A percentile compares a stretch with the other conserved stretches of the same genome.
These are phyloP conservation scores for Diaporthe sp. DNA, from an alignment of 2,329 filamentous ascomycete genomes.

Conservation along the genomic window DNA sequence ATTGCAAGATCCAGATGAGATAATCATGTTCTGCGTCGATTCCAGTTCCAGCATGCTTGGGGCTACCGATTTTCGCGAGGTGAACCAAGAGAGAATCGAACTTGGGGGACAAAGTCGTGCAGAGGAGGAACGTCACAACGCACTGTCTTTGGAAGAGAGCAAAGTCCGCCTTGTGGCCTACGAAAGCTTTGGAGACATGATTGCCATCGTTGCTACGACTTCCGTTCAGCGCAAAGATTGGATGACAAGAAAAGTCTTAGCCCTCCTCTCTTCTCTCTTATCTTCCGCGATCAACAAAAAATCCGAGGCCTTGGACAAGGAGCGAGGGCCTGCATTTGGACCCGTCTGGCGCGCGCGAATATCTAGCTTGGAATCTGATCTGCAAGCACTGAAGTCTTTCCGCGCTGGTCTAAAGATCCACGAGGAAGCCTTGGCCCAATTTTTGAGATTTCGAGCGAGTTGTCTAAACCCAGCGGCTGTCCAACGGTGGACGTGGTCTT, in stretches of 20 bases:
- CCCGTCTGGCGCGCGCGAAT: neutral
- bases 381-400: neutral
- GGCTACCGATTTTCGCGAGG: neutral
- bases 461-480: neutral
- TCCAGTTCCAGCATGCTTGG: constrained; percentile 11
- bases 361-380: neutral
- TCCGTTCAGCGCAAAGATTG: neutral
- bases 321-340: neutral
- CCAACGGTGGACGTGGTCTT: constrained; percentile 15
- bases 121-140: neutral
- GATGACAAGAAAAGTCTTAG: neutral
- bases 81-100: neutral
- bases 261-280: neutral
- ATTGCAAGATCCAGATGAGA: constrained; percentile 27
- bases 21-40: constrained; percentile 28
- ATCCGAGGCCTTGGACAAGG: neutral
- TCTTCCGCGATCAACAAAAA: neutral
- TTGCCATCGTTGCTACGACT: neutral
- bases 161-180: neutral
- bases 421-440: neutral
- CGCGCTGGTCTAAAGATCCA: neutral
- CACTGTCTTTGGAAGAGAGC: neutral
- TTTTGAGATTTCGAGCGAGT: constrained; percentile 8
- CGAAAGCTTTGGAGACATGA: constrained; percentile 2
- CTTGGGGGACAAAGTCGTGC: neutral